These are phyloP conservation scores for Boletus sp. DNA, from an alignment of 768 basidiomycete genomes.

Conservation along the genomic window DNA sequence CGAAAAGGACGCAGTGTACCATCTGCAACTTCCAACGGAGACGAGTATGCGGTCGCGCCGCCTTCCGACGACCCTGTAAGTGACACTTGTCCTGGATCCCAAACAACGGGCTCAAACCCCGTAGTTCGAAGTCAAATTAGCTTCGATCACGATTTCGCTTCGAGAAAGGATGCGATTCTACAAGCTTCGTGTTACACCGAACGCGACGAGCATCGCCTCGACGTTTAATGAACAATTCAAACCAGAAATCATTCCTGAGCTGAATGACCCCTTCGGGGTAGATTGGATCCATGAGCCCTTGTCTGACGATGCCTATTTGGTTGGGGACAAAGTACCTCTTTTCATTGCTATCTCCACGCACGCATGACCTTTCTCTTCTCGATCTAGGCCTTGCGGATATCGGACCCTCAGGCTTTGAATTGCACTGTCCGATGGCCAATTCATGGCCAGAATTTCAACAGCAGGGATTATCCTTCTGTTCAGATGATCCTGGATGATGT, in stretches of 20 bases:
- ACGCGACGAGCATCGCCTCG: slow-evolving; percentile 65
- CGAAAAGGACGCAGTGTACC: slow-evolving; percentile 32
- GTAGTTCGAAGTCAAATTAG: slow-evolving; percentile 76
- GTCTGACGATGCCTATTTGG: slow-evolving; percentile 45
- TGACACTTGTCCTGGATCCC: background rate
- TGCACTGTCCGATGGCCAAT: slow-evolving; percentile 85
- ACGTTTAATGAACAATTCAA: slow-evolving; percentile 81
- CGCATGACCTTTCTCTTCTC: slow-evolving; percentile 8
- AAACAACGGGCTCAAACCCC: slow-evolving; percentile 1
- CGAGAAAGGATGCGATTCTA: slow-evolving; percentile 85
- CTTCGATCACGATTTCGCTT: slow-evolving; percentile 65
- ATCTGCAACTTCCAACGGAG: slow-evolving; percentile 34
- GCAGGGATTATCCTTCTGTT: slow-evolving; percentile 65
- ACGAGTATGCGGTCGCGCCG: slow-evolving; percentile 48
- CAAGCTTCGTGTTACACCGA: slow-evolving; percentile 71
- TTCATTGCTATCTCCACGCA: background rate
- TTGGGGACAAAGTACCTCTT: slow-evolving; percentile 64
- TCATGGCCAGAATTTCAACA: slow-evolving; percentile 78
- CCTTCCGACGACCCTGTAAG: slow-evolving; percentile 64
- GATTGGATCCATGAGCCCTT: slow-evolving; percentile 73
- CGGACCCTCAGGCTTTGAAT: slow-evolving; percentile 62
- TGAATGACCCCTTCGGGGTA: slow-evolving; percentile 76
- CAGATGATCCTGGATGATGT: slow-evolving; percentile 77
- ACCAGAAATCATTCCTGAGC: slow-evolving; percentile 81
- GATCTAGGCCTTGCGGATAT: slow-evolving; percentile 61